Evolutionary conservation across 257 asterid genomes (phyloP).

Genomic region (Vinca minor): DNA sequence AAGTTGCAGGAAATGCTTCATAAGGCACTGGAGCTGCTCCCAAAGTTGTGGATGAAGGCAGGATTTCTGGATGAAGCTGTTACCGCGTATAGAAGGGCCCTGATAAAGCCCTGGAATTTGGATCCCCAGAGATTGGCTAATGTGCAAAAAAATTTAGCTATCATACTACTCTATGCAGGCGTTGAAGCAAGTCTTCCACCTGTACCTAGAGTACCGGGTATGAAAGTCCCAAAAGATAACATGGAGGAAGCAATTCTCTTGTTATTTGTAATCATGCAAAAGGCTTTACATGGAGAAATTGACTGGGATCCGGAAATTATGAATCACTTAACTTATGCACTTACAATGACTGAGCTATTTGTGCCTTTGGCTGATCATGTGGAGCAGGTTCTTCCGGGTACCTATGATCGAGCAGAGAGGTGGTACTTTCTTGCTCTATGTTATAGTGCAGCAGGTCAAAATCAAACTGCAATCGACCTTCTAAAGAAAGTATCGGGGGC

Average conservation of each 20-base stretch:
- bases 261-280: slow-evolving; percentile 50
- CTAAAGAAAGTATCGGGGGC: slow-evolving; percentile 47
- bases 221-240: slow-evolving; percentile 28
- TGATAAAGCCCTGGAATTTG: slow-evolving; percentile 67
- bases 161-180: slow-evolving; percentile 59
- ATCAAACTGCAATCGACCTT: slow-evolving; percentile 49
- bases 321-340: slow-evolving; percentile 62
- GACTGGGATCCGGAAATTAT: slow-evolving; percentile 69
- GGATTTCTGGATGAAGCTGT: slow-evolving; percentile 71
- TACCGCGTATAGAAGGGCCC: slow-evolving; percentile 57
- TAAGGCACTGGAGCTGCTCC: slow-evolving; percentile 69
- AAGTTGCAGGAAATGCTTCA: slow-evolving; percentile 76
- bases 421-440: slow-evolving; percentile 92
- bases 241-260: slow-evolving; percentile 77
- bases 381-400: slow-evolving; percentile 70
- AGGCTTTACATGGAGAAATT: slow-evolving; percentile 50
- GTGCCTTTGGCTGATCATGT: slow-evolving; percentile 55
- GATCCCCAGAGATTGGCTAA: slow-evolving; percentile 55
- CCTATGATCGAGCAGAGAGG: slow-evolving; percentile 50
- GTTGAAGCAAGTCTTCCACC: slow-evolving; percentile 49
- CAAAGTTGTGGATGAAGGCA: slow-evolving; percentile 57
- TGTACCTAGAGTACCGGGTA: slow-evolving; percentile 25
- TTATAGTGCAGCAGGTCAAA: slow-evolving; percentile 63
- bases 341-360: slow-evolving; percentile 47
- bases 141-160: slow-evolving; percentile 65